phyloP scores from a whole-genome alignment of 2,329 filamentous ascomycete genomes.

The Fusarium drepaniforme region DNA sequence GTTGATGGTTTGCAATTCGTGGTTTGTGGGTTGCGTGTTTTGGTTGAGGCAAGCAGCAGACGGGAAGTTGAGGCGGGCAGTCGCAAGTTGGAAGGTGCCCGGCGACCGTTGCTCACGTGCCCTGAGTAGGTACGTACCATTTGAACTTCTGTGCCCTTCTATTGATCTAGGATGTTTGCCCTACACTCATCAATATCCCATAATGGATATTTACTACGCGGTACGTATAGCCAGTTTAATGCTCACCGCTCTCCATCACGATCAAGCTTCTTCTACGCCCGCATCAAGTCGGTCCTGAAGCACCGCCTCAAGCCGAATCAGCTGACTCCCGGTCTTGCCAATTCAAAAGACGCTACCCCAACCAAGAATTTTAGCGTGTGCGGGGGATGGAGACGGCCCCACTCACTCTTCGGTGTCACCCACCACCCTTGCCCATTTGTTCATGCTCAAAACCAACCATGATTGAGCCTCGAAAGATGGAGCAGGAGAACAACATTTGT shows the following conservation, averaged over 20 bases:
- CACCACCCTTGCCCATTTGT: constrained; percentile 2
- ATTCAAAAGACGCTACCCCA: constrained; percentile 1
- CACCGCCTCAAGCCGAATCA: constrained; percentile 1
- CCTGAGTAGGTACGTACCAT: not conserved
- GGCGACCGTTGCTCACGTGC: not conserved
- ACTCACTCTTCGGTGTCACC: not conserved
- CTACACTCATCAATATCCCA: not conserved
- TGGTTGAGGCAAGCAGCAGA: not conserved
- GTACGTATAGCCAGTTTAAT: not conserved
- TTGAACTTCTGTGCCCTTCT: not conserved
- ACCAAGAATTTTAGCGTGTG: constrained; percentile 4
- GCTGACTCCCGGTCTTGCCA: not conserved
- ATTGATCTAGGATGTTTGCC: not conserved
- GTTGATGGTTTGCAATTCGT: not conserved
- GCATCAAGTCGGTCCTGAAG: not conserved
- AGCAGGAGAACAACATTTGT: not conserved
- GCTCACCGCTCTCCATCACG: not conserved
- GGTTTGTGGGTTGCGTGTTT: not conserved
- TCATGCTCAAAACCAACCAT: not conserved
- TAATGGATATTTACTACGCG: not conserved
- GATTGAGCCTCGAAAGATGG: not conserved
- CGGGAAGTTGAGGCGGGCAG: not conserved
- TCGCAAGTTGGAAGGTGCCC: not conserved
- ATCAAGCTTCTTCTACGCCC: not conserved
- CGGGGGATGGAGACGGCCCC: not conserved